phyloP scores from a whole-genome alignment of 1,284 basidiomycete genomes.

The Erythrobasidium hasegawianum region DNA sequence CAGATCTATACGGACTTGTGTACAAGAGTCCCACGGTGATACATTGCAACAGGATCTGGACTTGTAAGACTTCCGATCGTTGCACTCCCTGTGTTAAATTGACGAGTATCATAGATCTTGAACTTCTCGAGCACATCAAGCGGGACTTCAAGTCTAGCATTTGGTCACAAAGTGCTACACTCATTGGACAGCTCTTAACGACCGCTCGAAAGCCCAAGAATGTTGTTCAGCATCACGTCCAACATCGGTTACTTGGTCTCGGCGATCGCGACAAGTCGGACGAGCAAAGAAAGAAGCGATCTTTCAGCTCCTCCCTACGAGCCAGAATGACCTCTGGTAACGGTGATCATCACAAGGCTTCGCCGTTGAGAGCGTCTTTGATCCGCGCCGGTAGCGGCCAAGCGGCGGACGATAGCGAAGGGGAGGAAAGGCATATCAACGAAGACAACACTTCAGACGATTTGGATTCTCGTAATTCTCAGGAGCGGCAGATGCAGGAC shows the following conservation, averaged over 20 bases:
- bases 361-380: constrained; percentile 15
- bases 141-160: constrained; percentile 48
- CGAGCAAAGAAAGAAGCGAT: constrained; percentile 4
- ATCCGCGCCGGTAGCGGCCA: neutral
- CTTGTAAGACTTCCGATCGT: too few relatives aligned
- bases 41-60: constrained; percentile 80
- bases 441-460: constrained; percentile 12
- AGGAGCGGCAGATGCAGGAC: too few relatives aligned
- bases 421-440: constrained; percentile 4
- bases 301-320: constrained; percentile 12
- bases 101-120: too few relatives aligned
- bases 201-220: constrained; percentile 42
- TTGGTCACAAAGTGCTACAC: constrained; percentile 51
- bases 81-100: too few relatives aligned
- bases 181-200: constrained; percentile 49
- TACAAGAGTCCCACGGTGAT: constrained; percentile 59
- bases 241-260: constrained; percentile 9
- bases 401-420: neutral
- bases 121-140: constrained; percentile 36
- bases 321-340: constrained; percentile 10
- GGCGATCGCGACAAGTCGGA: constrained; percentile 5
- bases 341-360: constrained; percentile 9
- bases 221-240: constrained; percentile 22
- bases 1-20: constrained; percentile 56
- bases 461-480: too few relatives aligned